Conservation (phyloP, 495 filamentous ascomycete genomes). For the Tetracladium marchalianum region DNA sequence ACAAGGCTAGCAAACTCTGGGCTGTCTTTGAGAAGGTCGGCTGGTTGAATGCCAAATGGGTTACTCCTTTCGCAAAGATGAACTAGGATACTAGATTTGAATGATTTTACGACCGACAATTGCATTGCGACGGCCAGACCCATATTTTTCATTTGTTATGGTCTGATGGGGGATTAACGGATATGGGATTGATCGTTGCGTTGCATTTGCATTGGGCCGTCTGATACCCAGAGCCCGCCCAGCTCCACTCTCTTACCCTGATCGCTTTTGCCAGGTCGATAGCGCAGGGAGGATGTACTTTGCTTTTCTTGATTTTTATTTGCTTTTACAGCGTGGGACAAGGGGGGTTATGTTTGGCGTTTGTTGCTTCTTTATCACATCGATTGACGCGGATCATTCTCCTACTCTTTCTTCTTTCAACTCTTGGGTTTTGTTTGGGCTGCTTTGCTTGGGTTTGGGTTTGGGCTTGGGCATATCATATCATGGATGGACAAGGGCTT, state of each 20-base stretch:
- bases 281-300: too few relatives aligned
- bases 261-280: neutral
- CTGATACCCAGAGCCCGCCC: constrained; percentile 24
- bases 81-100: too few relatives aligned
- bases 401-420: too few relatives aligned
- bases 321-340: too few relatives aligned
- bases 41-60: constrained; percentile 58
- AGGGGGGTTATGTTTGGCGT: too few relatives aligned
- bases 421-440: too few relatives aligned
- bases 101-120: neutral
- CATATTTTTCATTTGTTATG: constrained; percentile 17
- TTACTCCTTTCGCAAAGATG: neutral
- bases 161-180: constrained; percentile 7
- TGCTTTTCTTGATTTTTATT: too few relatives aligned
- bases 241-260: constrained; percentile 20
- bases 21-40: constrained; percentile 82
- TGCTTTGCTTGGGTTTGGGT: too few relatives aligned
- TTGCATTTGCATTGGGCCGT: constrained; percentile 21
- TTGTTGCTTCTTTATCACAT: too few relatives aligned
- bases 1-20: constrained; percentile 96
- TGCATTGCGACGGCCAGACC: constrained; percentile 15
- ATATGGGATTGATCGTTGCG: constrained; percentile 2
- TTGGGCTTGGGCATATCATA: too few relatives aligned
- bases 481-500: too few relatives aligned
- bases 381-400: too few relatives aligned